Evolutionary conservation across 768 basidiomycete species (phyloP).

Genomic region (Agaricus blazei): DNA sequence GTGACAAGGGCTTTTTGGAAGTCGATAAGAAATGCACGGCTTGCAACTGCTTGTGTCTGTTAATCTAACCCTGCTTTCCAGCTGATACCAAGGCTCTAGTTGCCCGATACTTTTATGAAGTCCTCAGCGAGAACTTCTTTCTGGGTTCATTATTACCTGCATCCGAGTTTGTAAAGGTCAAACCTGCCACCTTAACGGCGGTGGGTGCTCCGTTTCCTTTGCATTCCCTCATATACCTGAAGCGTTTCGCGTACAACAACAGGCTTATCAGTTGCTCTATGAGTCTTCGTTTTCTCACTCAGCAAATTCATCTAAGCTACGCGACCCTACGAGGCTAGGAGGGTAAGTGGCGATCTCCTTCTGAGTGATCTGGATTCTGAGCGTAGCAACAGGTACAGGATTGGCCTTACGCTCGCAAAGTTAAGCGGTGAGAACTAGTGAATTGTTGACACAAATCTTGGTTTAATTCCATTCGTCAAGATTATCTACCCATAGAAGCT

Average conservation of each 20-base stretch:
- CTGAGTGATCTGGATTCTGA: not conserved
- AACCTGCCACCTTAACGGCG: constrained; percentile 17
- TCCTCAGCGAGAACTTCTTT: constrained; percentile 16
- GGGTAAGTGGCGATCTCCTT: constrained; percentile 29
- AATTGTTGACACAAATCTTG: not conserved
- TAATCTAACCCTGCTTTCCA: not conserved
- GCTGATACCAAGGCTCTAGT: constrained; percentile 9
- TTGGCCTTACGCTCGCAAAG: constrained; percentile 44
- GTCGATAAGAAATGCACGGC: constrained; percentile 11
- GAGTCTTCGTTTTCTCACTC: constrained; percentile 38
- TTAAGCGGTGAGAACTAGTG: constrained; percentile 35
- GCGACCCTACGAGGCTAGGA: constrained; percentile 38
- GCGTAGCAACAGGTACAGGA: constrained; percentile 26
- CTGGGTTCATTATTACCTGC: constrained; percentile 8
- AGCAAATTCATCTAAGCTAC: constrained; percentile 41
- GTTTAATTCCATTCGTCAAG: constrained; percentile 21
- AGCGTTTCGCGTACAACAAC: constrained; percentile 16
- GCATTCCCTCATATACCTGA: not conserved
- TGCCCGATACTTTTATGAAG: constrained; percentile 10
- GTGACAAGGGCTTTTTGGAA: constrained; percentile 14
- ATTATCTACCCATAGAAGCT: constrained; percentile 52
- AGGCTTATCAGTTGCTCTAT: constrained; percentile 52
- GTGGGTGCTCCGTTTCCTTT: not conserved
- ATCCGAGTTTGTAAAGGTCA: not conserved
- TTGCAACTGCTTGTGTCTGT: not conserved